These are phyloP conservation scores for Candida sphagnicola DNA, from an alignment of 805 yeast species.

Conservation along the genomic window DNA sequence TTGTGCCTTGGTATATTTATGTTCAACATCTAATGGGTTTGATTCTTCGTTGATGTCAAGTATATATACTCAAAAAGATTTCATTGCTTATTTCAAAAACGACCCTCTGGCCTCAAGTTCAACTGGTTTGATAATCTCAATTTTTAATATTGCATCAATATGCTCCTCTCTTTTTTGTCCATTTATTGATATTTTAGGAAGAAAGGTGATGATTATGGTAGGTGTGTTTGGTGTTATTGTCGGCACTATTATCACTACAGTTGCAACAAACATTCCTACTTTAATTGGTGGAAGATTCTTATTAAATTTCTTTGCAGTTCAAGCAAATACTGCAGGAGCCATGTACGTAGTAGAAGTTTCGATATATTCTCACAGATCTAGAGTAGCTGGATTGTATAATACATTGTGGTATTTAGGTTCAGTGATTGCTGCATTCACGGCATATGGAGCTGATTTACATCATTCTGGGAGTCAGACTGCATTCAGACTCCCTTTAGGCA, in stretches of 20 bases:
- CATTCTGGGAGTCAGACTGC: slow-evolving; percentile 32
- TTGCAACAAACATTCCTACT: slow-evolving; percentile 18
- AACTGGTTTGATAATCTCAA: slow-evolving; percentile 31
- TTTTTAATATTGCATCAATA: slow-evolving; percentile 27
- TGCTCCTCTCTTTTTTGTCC: slow-evolving; percentile 21
- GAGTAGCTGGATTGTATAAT: slow-evolving; percentile 28
- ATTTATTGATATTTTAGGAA: slow-evolving; percentile 32
- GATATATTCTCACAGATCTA: slow-evolving; percentile 39
- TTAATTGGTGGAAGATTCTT: slow-evolving; percentile 42
- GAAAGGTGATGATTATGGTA: slow-evolving; percentile 24
- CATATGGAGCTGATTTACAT: slow-evolving; percentile 32
- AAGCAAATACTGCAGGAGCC: slow-evolving; percentile 41
- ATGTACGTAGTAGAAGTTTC: slow-evolving; percentile 43
- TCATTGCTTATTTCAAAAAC: slow-evolving; percentile 11
- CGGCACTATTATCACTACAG: slow-evolving; percentile 30
- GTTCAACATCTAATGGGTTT: slow-evolving; percentile 43
- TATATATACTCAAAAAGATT: slow-evolving; percentile 15
- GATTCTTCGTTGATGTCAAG: slow-evolving; percentile 39
- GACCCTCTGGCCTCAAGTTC: slow-evolving; percentile 29
- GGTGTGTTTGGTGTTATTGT: slow-evolving; percentile 22
- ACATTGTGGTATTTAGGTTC: slow-evolving; percentile 42
- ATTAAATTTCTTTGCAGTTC: slow-evolving; percentile 39
- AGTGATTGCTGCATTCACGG: slow-evolving; percentile 30
- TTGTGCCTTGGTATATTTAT: slow-evolving; percentile 17
- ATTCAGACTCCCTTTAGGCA: slow-evolving; percentile 18